A percentile compares a stretch with the other conserved stretches of the same genome.
phyloP scores from a whole-genome alignment of 2,329 filamentous ascomycete genomes.

The Sporothrix curviconia region DNA sequence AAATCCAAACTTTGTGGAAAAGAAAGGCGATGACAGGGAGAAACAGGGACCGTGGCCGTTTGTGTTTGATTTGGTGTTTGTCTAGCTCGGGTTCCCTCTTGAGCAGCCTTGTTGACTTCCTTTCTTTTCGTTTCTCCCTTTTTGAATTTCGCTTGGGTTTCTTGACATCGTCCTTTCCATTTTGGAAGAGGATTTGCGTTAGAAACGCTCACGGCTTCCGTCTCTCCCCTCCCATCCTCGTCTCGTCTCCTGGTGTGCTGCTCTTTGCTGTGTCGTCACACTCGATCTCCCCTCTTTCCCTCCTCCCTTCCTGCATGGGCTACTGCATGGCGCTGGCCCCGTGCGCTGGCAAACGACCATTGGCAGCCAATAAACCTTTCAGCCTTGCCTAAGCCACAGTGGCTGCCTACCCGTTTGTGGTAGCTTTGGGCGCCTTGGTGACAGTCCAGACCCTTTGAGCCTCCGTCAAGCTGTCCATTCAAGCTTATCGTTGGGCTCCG shows the following conservation, averaged over 20 bases:
- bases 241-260: too few species aligned
- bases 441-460: not conserved
- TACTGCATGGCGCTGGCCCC: slow-evolving; percentile 4
- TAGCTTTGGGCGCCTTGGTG: too few species aligned
- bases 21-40: not conserved
- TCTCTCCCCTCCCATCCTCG: too few species aligned
- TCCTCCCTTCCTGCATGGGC: not conserved
- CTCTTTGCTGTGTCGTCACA: too few species aligned
- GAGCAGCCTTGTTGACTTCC: not conserved
- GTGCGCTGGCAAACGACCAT: not conserved
- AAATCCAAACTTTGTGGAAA: not conserved
- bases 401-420: not conserved
- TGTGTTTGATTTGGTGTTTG: too few species aligned
- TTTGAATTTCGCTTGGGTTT: too few species aligned
- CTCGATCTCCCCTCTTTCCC: not conserved
- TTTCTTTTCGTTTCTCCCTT: not conserved
- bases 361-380: slow-evolving; percentile 13
- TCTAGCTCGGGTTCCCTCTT: too few species aligned
- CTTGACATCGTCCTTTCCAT: too few species aligned
- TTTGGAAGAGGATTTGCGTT: too few species aligned
- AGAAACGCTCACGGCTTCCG: too few species aligned
- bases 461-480: not conserved
- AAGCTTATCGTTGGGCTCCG: not conserved
- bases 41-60: not conserved
- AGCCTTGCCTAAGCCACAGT: slow-evolving; percentile 15